phyloP scores from a whole-genome alignment of 2,329 filamentous ascomycete species.

The Myriosclerotinia scirpicola region DNA sequence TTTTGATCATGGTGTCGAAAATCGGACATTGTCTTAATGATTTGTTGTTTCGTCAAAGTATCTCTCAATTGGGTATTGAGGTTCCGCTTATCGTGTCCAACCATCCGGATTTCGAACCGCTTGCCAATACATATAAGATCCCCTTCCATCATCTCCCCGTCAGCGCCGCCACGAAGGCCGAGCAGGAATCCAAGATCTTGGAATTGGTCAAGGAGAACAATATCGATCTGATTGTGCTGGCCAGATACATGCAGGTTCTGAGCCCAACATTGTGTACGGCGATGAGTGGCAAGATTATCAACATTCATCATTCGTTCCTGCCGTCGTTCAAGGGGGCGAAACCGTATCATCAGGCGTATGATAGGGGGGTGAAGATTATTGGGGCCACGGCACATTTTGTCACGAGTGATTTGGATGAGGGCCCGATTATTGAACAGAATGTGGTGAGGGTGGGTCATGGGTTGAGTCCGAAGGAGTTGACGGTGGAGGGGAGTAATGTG shows the following conservation, averaged over 20 bases:
- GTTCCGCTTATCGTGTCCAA: constrained; percentile 80
- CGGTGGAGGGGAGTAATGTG: constrained; percentile 78
- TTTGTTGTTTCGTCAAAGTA: constrained; percentile 75
- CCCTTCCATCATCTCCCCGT: constrained; percentile 81
- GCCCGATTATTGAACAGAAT: constrained; percentile 84
- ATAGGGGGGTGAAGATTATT: constrained; percentile 85
- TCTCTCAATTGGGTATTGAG: constrained; percentile 69
- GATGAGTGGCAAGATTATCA: constrained; percentile 87
- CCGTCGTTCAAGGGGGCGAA: constrained; percentile 86
- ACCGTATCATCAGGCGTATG: constrained; percentile 85
- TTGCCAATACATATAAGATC: constrained; percentile 73
- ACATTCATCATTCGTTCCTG: constrained; percentile 87
- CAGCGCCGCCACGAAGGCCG: constrained; percentile 71
- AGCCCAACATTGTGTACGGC: constrained; percentile 70
- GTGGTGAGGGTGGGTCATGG: constrained; percentile 74
- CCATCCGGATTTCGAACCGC: constrained; percentile 68
- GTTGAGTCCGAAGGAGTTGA: constrained; percentile 72
- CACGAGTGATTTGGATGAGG: constrained; percentile 80
- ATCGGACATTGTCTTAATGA: constrained; percentile 86
- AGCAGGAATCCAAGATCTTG: constrained; percentile 71
- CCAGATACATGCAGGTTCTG: constrained; percentile 86
- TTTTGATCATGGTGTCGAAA: constrained; percentile 88
- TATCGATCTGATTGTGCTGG: constrained; percentile 77
- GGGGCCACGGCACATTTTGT: constrained; percentile 85
- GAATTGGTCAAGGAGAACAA: constrained; percentile 66